Evolutionary conservation across 257 asterid genomes (phyloP).

Genomic region (Solanum bulbocastanum): DNA sequence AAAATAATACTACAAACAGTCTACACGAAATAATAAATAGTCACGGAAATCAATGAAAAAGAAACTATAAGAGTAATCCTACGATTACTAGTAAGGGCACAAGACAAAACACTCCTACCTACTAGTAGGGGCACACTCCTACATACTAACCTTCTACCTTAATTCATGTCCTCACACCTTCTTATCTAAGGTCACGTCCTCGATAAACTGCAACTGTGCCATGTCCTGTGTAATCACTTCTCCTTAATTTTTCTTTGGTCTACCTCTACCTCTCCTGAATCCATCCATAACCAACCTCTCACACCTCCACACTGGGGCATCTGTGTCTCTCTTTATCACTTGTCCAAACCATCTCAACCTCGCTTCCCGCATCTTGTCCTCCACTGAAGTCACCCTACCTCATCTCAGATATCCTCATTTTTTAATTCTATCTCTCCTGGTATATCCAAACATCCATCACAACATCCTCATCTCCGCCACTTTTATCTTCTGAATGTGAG

Average conservation of each 20-base stretch:
- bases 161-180: background rate
- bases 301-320: background rate
- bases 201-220: background rate
- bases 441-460: background rate
- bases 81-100: background rate
- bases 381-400: background rate
- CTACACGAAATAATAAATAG: background rate
- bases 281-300: background rate
- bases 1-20: background rate
- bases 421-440: background rate
- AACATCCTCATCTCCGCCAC: background rate
- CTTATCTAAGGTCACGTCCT: background rate
- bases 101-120: background rate
- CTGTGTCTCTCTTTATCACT: background rate
- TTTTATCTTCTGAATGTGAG: background rate
- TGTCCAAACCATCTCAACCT: background rate
- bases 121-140: background rate
- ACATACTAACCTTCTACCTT: background rate
- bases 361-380: background rate
- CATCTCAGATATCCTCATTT: background rate
- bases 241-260: background rate
- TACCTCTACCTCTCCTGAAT: background rate
- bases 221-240: background rate
- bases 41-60: background rate
- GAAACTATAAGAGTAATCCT: background rate